phyloP scores from a whole-genome alignment of 345 rosid species.

The Crucihimalaya himalaica region DNA sequence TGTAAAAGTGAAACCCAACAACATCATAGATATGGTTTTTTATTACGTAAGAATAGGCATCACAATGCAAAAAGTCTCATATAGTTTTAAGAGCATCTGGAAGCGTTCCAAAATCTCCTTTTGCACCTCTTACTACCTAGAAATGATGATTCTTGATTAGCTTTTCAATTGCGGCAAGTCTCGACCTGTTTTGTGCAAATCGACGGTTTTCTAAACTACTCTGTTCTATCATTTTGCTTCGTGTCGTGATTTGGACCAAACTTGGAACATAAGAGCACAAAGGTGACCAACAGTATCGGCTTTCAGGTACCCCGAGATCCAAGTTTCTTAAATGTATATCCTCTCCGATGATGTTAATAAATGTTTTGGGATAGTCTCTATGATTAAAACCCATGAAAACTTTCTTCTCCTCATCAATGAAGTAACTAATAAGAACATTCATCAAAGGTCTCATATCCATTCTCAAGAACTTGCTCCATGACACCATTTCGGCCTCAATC shows the following conservation, averaged over 20 bases:
- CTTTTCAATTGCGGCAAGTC: neutral
- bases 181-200: neutral
- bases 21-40: neutral
- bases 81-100: neutral
- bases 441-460: neutral
- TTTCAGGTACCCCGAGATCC: neutral
- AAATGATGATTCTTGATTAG: too few relatives aligned
- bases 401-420: slow-evolving; percentile 3
- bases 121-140: too few relatives aligned
- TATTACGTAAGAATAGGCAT: neutral
- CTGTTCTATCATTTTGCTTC: neutral
- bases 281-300: neutral
- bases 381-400: neutral
- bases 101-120: too few relatives aligned
- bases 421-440: neutral
- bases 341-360: neutral
- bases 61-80: slow-evolving; percentile 25
- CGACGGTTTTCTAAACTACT: neutral
- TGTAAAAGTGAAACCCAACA: neutral
- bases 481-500: neutral
- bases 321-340: neutral
- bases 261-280: neutral
- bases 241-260: neutral
- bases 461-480: neutral
- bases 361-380: too few relatives aligned